Percentiles rank a stretch among this genome's conserved stretches.
phyloP scores from a whole-genome alignment of 768 basidiomycete species.

The Crucibulum laeve region DNA sequence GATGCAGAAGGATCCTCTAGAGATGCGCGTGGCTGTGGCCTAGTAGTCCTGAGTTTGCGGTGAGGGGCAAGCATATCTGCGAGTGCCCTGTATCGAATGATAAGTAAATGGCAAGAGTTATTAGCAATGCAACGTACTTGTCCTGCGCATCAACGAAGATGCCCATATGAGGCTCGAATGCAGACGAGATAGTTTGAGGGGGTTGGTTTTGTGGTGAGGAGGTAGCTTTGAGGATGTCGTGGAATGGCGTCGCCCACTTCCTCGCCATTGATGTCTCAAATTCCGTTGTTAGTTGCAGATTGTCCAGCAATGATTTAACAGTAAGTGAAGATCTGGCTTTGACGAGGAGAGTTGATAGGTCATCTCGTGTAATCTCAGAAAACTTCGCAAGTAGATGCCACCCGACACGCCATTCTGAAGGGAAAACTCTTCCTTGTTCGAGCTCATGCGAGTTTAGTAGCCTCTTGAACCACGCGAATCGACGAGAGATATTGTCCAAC shows the following conservation, averaged over 20 bases:
- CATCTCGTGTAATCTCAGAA: constrained; percentile 88
- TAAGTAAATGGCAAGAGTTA: background rate
- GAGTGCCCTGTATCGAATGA: constrained; percentile 53
- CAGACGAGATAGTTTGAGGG: constrained; percentile 75
- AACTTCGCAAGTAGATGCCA: constrained; percentile 83
- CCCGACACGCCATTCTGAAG: constrained; percentile 80
- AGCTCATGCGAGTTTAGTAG: constrained; percentile 82
- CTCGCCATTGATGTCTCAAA: constrained; percentile 81
- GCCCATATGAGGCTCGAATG: constrained; percentile 89
- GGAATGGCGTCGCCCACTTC: constrained; percentile 79
- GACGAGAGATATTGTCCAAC: constrained; percentile 87
- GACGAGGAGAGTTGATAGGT: constrained; percentile 74
- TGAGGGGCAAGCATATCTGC: constrained; percentile 88
- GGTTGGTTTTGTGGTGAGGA: constrained; percentile 45
- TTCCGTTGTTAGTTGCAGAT: constrained; percentile 80
- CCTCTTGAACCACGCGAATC: constrained; percentile 94
- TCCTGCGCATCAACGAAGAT: constrained; percentile 97
- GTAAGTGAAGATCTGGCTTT: constrained; percentile 72
- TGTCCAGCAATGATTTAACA: constrained; percentile 79
- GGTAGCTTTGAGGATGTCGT: constrained; percentile 56
- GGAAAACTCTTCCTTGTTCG: constrained; percentile 82
- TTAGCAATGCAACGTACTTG: constrained; percentile 46
- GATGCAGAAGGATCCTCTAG: constrained; percentile 49
- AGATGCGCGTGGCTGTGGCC: constrained; percentile 55
- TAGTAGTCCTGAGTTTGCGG: constrained; percentile 40